Conservation (phyloP, 2,329 filamentous ascomycete species). For the Emmonsia crescens region DNA sequence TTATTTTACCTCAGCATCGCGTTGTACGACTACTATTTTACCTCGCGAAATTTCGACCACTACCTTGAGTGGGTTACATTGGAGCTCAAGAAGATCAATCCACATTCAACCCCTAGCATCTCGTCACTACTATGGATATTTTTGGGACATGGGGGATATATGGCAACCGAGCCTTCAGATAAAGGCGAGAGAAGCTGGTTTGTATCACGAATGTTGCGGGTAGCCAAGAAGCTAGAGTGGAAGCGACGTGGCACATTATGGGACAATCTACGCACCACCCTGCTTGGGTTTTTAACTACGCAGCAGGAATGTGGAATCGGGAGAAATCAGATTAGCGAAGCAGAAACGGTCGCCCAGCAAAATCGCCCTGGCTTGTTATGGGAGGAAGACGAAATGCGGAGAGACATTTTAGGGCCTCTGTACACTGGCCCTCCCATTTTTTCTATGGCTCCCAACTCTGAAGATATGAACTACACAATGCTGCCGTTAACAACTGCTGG, state of each 20-base stretch:
- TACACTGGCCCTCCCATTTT: slow-evolving; percentile 10
- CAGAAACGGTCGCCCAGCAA: slow-evolving; percentile 17
- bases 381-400: slow-evolving; percentile 21
- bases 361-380: slow-evolving; percentile 15
- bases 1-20: slow-evolving; percentile 22
- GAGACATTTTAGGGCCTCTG: slow-evolving; percentile 17
- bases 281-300: slow-evolving; percentile 19
- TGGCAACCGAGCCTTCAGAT: slow-evolving; percentile 14
- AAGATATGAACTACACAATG: not conserved
- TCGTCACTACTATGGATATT: slow-evolving; percentile 24
- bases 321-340: slow-evolving; percentile 14
- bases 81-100: slow-evolving; percentile 18
- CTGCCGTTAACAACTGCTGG: not conserved
- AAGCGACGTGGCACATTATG: slow-evolving; percentile 19
- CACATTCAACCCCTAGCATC: slow-evolving; percentile 20
- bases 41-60: slow-evolving; percentile 17
- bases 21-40: slow-evolving; percentile 20
- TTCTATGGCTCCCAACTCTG: not conserved
- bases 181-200: slow-evolving; percentile 22
- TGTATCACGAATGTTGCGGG: slow-evolving; percentile 23
- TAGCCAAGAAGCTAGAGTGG: slow-evolving; percentile 23
- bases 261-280: slow-evolving; percentile 18
- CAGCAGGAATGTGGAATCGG: slow-evolving; percentile 23
- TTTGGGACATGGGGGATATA: slow-evolving; percentile 21
- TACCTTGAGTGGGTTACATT: slow-evolving; percentile 20